Evolutionary conservation across 2,329 filamentous ascomycete genomes (phyloP).

Genomic region (Penicillium expansum): DNA sequence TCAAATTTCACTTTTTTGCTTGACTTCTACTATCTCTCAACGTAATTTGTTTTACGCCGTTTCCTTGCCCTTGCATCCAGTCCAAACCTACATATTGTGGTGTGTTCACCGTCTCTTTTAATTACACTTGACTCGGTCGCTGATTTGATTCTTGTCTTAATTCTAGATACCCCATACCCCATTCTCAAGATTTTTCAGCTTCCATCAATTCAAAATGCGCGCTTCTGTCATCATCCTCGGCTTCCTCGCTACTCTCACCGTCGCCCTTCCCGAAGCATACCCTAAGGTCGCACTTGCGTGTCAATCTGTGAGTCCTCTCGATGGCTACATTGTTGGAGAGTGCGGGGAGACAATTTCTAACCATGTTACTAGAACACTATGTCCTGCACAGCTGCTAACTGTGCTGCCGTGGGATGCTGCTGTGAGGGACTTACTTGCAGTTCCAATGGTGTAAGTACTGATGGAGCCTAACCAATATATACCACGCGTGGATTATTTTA

Average conservation of each 20-base stretch:
- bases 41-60: background rate
- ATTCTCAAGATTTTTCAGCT: background rate
- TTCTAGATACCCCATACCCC: slow-evolving; percentile 6
- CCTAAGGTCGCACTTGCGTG: slow-evolving; percentile 5
- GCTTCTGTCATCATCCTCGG: slow-evolving; percentile 14
- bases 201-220: slow-evolving; percentile 11
- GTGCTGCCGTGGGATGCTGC: background rate
- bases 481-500: too few species aligned
- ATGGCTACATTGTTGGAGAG: background rate
- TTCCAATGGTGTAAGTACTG: slow-evolving; percentile 8
- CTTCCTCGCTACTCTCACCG: slow-evolving; percentile 13
- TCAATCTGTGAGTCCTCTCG: slow-evolving; percentile 1
- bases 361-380: background rate
- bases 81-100: background rate
- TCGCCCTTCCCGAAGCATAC: slow-evolving; percentile 14
- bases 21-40: background rate
- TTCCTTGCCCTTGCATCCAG: background rate
- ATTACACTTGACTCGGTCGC: background rate
- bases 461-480: too few species aligned
- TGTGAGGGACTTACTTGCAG: slow-evolving; percentile 7
- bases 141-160: background rate
- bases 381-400: slow-evolving; percentile 3
- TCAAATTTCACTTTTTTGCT: background rate
- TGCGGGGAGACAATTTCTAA: background rate
- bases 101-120: background rate